These are phyloP conservation scores for Suillus variegatus DNA, from an alignment of 768 basidiomycete species.

Conservation along the genomic window DNA sequence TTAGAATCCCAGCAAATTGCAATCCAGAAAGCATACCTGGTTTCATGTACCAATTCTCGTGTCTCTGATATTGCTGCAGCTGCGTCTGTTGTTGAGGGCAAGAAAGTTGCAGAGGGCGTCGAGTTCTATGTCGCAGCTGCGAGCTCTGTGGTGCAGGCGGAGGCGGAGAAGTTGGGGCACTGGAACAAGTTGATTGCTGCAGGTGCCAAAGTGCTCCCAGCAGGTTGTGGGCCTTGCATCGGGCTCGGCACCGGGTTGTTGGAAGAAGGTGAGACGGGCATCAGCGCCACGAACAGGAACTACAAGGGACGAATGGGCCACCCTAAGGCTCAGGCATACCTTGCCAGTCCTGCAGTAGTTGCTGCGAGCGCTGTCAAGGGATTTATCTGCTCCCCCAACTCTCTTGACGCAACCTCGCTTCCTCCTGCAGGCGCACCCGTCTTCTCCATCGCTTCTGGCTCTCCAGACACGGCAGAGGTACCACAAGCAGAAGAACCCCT, in stretches of 20 bases:
- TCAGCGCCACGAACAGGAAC: conserved; percentile 97
- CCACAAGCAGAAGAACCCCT: conserved; percentile 56
- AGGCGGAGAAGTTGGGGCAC: conserved; percentile 81
- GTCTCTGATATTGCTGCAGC: conserved; percentile 93
- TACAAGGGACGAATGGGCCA: conserved; percentile 99
- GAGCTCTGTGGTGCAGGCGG: conserved; percentile 87
- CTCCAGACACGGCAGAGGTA: conserved; percentile 29
- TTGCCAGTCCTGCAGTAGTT: conserved; percentile 95
- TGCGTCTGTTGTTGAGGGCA: conserved; percentile 83
- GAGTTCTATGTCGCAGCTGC: conserved; percentile 99
- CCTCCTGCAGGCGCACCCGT: conserved; percentile 55
- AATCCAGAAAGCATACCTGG: conserved; percentile 97
- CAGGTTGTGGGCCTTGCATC: conserved; percentile 98
- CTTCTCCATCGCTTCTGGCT: conserved; percentile 49
- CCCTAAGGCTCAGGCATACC: conserved; percentile 92
- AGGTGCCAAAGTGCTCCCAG: conserved; percentile 90
- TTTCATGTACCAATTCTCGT: conserved; percentile 97
- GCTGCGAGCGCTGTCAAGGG: conserved; percentile 95
- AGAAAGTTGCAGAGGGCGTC: conserved; percentile 81
- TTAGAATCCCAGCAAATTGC: conserved; percentile 71
- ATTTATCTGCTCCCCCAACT: conserved; percentile 82
- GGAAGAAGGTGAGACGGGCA: conserved; percentile 93
- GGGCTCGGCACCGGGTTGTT: conserved; percentile 91
- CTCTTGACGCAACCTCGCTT: conserved; percentile 52
- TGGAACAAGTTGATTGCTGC: conserved; percentile 87